Evolutionary conservation across 2,329 filamentous ascomycete species (phyloP).

Genomic region (Phaeoacremonium minimum): DNA sequence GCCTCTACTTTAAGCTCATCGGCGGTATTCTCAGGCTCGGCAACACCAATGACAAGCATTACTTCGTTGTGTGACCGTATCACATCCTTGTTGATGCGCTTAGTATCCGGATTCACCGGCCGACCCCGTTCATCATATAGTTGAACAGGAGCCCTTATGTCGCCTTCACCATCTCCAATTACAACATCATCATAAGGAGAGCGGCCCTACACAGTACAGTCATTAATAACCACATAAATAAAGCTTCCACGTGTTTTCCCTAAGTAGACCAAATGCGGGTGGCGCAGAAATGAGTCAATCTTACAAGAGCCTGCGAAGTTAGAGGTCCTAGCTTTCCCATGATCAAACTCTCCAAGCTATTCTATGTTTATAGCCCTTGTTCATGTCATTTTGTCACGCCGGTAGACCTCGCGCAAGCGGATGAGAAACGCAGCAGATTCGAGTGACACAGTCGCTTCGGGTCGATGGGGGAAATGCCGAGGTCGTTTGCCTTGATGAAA

Average conservation of each 20-base stretch:
- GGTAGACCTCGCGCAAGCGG: too few relatives aligned
- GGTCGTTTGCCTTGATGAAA: too few relatives aligned
- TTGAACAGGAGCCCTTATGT: slow-evolving; percentile 36
- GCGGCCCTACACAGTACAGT: slow-evolving; percentile 38
- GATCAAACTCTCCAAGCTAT: too few relatives aligned
- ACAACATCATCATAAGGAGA: slow-evolving; percentile 58
- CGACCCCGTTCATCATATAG: slow-evolving; percentile 52
- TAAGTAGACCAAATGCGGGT: too few relatives aligned
- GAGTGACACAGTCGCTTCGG: too few relatives aligned
- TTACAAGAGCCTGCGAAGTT: slow-evolving; percentile 52
- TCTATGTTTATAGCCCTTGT: too few relatives aligned
- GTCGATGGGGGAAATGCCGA: too few relatives aligned
- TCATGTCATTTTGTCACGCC: too few relatives aligned
- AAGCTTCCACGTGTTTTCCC: too few relatives aligned
- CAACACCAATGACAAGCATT: slow-evolving; percentile 59
- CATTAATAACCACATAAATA: too few relatives aligned
- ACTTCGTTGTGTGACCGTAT: slow-evolving; percentile 60
- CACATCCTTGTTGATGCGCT: slow-evolving; percentile 50
- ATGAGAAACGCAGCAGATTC: too few relatives aligned
- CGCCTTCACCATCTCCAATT: slow-evolving; percentile 39
- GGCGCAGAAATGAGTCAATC: slow-evolving; percentile 15
- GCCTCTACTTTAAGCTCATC: slow-evolving; percentile 33
- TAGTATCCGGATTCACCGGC: slow-evolving; percentile 50
- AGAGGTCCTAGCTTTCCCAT: slow-evolving; percentile 55
- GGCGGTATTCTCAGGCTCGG: slow-evolving; percentile 47